Conservation (phyloP, 352 stramenopile genomes). For the Phytophthora gonapodyides region DNA sequence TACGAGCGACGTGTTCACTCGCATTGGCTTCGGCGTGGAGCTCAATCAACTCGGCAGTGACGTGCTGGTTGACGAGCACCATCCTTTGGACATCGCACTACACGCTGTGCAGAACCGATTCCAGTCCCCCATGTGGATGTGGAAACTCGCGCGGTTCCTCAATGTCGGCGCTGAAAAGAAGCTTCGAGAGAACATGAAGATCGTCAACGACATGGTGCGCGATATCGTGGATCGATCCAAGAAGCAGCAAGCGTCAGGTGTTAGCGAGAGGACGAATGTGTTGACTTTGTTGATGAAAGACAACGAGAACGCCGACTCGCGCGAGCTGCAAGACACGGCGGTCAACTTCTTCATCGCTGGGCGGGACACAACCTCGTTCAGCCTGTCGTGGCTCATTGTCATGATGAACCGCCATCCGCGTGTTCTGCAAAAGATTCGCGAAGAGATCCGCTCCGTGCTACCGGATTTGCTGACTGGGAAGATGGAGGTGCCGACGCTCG, state of each 20-base stretch:
- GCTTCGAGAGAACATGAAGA: slow-evolving; percentile 27
- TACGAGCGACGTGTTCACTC: slow-evolving; percentile 70
- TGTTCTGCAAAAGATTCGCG: slow-evolving; percentile 40
- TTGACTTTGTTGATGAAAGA: slow-evolving; percentile 42
- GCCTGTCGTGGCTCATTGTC: slow-evolving; percentile 58
- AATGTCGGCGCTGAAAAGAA: slow-evolving; percentile 30
- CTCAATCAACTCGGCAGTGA: slow-evolving; percentile 37
- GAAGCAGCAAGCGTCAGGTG: slow-evolving; percentile 1
- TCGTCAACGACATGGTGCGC: slow-evolving; percentile 42
- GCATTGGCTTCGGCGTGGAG: slow-evolving; percentile 69
- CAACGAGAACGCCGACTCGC: slow-evolving; percentile 26
- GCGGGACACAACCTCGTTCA: slow-evolving; percentile 54
- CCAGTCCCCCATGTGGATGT: slow-evolving; percentile 42
- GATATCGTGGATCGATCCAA: slow-evolving; percentile 47
- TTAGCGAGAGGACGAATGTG: slow-evolving; percentile 24
- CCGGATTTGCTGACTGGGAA: slow-evolving; percentile 24
- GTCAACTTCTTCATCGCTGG: slow-evolving; percentile 66
- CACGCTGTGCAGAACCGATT: slow-evolving; percentile 50
- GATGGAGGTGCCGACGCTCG: slow-evolving; percentile 32
- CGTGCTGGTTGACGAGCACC: slow-evolving; percentile 18
- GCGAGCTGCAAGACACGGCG: slow-evolving; percentile 53
- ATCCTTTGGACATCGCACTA: slow-evolving; percentile 36
- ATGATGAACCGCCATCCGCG: slow-evolving; percentile 48
- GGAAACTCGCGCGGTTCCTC: slow-evolving; percentile 42
- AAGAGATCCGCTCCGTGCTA: slow-evolving; percentile 34